Percentiles rank a stretch among this genome's conserved stretches.
Conservation (phyloP, 208 protist genomes). For the Trypanosoma cruzi region DNA sequence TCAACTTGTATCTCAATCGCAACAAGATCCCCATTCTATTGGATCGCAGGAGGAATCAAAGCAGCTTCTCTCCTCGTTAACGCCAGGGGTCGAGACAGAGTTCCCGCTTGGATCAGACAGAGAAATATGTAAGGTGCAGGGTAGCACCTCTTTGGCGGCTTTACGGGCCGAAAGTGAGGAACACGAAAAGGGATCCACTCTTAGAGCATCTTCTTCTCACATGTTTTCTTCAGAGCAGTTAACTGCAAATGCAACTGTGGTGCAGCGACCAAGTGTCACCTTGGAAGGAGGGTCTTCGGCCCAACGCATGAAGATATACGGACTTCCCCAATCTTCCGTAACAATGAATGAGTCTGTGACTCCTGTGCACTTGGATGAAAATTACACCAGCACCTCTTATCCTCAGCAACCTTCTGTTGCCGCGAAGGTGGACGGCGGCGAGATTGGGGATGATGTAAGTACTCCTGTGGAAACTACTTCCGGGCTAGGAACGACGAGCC, state of each 20-base stretch:
- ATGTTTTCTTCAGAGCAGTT: not conserved
- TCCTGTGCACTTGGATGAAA: not conserved
- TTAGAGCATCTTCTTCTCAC: not conserved
- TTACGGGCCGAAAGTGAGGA: not conserved
- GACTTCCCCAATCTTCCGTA: not conserved
- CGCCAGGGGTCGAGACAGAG: not conserved
- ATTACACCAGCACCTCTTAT: not conserved
- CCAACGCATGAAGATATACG: not conserved
- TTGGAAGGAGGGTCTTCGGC: not conserved
- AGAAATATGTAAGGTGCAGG: not conserved
- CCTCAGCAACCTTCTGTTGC: not conserved
- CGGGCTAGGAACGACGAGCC: not conserved
- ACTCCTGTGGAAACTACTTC: not conserved
- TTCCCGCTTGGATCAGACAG: not conserved
- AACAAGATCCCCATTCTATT: not conserved
- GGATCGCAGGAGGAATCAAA: not conserved
- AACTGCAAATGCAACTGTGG: not conserved
- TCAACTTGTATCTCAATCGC: not conserved
- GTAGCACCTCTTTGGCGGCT: not conserved
- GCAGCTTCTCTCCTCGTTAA: not conserved
- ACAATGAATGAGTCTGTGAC: not conserved
- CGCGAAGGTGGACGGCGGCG: not conserved
- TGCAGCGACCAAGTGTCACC: not conserved
- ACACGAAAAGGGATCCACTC: not conserved
- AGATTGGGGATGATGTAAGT: not conserved